Evolutionary conservation across 2,329 filamentous ascomycete genomes (phyloP), one percentile per base, ranked within the genome.

Genomic region (Cercospora zeina): DNA sequence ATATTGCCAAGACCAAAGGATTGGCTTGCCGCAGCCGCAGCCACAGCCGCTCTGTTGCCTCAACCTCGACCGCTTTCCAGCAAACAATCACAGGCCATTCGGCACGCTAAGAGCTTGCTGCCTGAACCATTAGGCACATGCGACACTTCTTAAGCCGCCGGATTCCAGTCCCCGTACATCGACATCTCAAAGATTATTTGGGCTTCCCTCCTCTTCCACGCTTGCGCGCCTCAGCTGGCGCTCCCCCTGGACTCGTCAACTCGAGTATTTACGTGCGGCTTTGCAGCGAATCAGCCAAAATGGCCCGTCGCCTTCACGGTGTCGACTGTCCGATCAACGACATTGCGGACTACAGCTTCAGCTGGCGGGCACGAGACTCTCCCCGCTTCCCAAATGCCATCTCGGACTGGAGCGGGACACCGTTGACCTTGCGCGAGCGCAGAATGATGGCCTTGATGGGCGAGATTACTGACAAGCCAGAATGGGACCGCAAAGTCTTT

Each of bases 381-480:
- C 50, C 50, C 11, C 56, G 64, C n/a, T 71, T 69, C 34, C 54
- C 62, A 0, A 68, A 71, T 47, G 70, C 69, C 16, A 61, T 71
- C 8, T 50, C 45, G 4, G 67, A 71, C 50, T 70, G 61, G 54
- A 64, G 13, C 31, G 65, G 58, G 1, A 54, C 19, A 2, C 42
- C 62, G 6, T n/a, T 68, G 21, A 69, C 68, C 6, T 49, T 69
- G 7, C 62, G 67, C 14, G 72, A 74, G 59, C 54, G 65, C 8
- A 61, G 57, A 5, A 74, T 74, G 73, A 61, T 74, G n/a, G 66
- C 62, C 1, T 58, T 75, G 31, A 68, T 75, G 62, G 63, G 67
- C 14, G 56, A 67, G 9, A 61, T 75, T 11, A 72, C 69, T 14
- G 73, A 75, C 54, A 75, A 75, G 56, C 67, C 70, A 3, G 61